phyloP scores from a whole-genome alignment of 2,329 filamentous ascomycete species.

The Lecanosticta acicola region DNA sequence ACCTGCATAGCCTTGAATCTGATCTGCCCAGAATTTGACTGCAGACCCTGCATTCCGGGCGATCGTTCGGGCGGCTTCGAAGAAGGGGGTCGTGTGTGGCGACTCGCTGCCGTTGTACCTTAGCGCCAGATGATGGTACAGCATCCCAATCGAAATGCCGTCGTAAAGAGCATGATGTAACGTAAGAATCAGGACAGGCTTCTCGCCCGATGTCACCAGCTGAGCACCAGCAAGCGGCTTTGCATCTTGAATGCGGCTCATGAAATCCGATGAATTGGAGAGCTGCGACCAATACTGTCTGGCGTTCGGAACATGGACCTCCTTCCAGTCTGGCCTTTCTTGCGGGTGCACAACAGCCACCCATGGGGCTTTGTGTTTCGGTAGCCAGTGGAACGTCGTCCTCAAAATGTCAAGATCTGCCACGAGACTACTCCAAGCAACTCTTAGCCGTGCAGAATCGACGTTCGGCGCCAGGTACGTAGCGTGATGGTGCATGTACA shows the following conservation, averaged over 20 bases:
- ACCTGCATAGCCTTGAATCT: slow-evolving; percentile 8
- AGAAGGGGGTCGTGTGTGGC: slow-evolving; percentile 11
- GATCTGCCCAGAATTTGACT: slow-evolving; percentile 11
- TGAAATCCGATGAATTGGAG: slow-evolving; percentile 7
- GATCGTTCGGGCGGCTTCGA: slow-evolving; percentile 10
- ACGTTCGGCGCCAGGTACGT: slow-evolving; percentile 4
- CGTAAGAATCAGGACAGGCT: slow-evolving; percentile 11
- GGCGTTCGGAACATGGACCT: slow-evolving; percentile 2
- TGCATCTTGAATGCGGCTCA: slow-evolving; percentile 1
- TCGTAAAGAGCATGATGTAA: slow-evolving; percentile 20
- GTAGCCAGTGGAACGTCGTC: slow-evolving; percentile 14
- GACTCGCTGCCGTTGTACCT: slow-evolving; percentile 1
- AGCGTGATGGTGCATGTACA: slow-evolving; percentile 15
- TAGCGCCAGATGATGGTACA: slow-evolving; percentile 9
- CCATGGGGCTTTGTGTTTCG: slow-evolving; percentile 9
- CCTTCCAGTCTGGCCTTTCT: slow-evolving; percentile 2
- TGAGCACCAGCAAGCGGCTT: slow-evolving; percentile 6
- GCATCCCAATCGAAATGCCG: slow-evolving; percentile 12
- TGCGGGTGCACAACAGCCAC: slow-evolving; percentile 8
- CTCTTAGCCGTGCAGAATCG: slow-evolving; percentile 5
- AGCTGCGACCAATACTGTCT: slow-evolving; percentile 7
- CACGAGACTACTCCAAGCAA: slow-evolving; percentile 8
- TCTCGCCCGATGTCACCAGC: slow-evolving; percentile 2
- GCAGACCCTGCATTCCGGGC: slow-evolving; percentile 6
- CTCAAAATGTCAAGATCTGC: slow-evolving; percentile 10